Evolutionary conservation across 2,329 filamentous ascomycete species (phyloP).

Genomic region (Colletotrichum sojae): DNA sequence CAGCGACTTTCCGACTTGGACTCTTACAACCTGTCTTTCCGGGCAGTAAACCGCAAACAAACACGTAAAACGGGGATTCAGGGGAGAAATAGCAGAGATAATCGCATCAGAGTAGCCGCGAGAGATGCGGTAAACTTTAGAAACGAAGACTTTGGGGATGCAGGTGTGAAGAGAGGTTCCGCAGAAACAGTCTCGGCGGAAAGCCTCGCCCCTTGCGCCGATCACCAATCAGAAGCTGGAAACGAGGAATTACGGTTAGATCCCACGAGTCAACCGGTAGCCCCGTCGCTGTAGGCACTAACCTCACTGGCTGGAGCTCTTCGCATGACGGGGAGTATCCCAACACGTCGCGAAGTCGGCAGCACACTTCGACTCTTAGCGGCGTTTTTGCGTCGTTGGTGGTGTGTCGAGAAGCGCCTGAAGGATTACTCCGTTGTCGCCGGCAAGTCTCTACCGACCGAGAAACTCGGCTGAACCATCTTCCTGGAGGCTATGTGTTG

Average conservation of each 20-base stretch:
- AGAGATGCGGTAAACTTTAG: background rate
- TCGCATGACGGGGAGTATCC: background rate
- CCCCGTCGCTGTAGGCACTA: too few species aligned
- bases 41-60: background rate
- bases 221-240: background rate
- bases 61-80: background rate
- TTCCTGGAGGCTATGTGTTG: too few species aligned
- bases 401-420: too few species aligned
- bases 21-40: conserved; percentile 2
- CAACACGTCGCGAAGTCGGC: background rate
- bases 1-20: background rate
- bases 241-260: background rate
- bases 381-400: too few species aligned
- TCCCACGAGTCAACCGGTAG: background rate
- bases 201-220: background rate
- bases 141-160: background rate
- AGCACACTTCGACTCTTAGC: too few species aligned
- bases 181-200: conserved; percentile 12
- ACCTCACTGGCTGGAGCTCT: background rate
- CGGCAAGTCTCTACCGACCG: too few species aligned
- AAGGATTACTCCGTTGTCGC: too few species aligned
- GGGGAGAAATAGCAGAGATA: background rate
- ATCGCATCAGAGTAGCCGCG: background rate
- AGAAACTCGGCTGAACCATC: too few species aligned
- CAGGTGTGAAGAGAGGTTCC: conserved; percentile 15